Percentiles rank a stretch among this genome's conserved stretches.
These are phyloP conservation scores for Curvularia verruculosa DNA, from an alignment of 2,329 filamentous ascomycete genomes.

Conservation along the genomic window DNA sequence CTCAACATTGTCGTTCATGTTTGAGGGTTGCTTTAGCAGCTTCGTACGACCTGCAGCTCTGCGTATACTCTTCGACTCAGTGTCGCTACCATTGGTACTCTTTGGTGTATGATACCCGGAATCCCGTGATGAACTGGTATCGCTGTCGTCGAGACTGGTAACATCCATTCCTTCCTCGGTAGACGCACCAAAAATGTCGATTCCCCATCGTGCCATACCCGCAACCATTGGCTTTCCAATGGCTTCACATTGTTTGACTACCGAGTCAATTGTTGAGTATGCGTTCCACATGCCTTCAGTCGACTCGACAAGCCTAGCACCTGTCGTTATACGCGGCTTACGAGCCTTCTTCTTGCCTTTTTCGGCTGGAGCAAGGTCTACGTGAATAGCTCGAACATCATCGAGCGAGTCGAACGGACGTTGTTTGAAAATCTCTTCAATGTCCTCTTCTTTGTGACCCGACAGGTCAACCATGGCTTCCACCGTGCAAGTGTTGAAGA, in stretches of 20 bases:
- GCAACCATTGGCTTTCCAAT: constrained; percentile 70
- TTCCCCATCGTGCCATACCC: constrained; percentile 71
- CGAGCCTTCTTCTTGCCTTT: constrained; percentile 46
- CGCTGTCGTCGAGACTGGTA: constrained; percentile 58
- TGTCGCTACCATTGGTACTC: constrained; percentile 49
- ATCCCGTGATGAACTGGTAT: constrained; percentile 58
- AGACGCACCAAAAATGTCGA: constrained; percentile 67
- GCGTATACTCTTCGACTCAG: constrained; percentile 55
- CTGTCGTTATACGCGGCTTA: constrained; percentile 60
- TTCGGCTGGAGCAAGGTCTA: constrained; percentile 32
- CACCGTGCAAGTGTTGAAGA: constrained; percentile 79
- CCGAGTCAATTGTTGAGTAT: constrained; percentile 80
- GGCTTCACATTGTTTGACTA: constrained; percentile 76
- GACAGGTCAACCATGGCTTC: constrained; percentile 84
- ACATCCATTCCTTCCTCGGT: constrained; percentile 66
- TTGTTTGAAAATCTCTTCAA: constrained; percentile 71
- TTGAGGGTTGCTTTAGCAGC: constrained; percentile 70
- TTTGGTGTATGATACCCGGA: constrained; percentile 71
- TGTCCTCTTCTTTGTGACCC: constrained; percentile 71
- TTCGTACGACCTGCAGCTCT: constrained; percentile 43
- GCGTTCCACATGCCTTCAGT: constrained; percentile 76
- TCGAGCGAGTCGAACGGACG: constrained; percentile 75
- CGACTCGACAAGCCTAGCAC: constrained; percentile 70
- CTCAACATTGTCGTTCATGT: constrained; percentile 75
- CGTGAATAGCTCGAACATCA: constrained; percentile 68